Base-by-base conservation (phyloP, 768 basidiomycete species). In the Leccinum rimulosum region DNA sequence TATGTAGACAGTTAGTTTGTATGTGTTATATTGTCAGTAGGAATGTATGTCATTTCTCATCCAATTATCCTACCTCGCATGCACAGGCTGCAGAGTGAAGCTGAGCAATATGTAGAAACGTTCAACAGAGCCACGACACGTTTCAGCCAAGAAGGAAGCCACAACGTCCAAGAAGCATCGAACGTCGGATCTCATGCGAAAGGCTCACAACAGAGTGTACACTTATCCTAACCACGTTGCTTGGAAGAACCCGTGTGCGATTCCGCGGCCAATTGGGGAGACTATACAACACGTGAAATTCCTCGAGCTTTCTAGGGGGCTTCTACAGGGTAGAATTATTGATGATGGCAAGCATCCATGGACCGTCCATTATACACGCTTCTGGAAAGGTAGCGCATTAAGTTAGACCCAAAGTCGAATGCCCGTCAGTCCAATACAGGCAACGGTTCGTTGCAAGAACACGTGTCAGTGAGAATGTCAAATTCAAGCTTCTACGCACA, bases 201-300 rank as follows among this genome's bases (percentile, higher is more conserved):
- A 60, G 40, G 60, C 19, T 57, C 38, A 53, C 54, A 49, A 43
- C n/a, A 19, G 43, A 38, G 7, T 19, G 43, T 43, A 43, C 43
- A 43, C 10, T 45, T 19, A 17, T 45, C 43, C 43, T 45, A 45
- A 10, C 43, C 43, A 45, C 19, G 43, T 45, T 19, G 64, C 55
- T 48, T 50, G 27, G 50, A 38, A 51, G 31, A 51, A 60, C 47
- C 31, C 53, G 63, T 63, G 63, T 58, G 62, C 50, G 60, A 70
- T 70, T 57, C 70, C 64, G 70, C 70, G 68, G 67, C 19, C 38
- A 65, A 43, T 17, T 52, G 35, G 43, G 43, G n/a, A 53, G 45
- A 55, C 52, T 56, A 51, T 49, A 31, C 27, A 58, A 66, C 65
- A 64, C 53, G 59, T 58, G 64, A 58, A 54, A 58, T 35, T 58